Evolutionary conservation across 2,329 filamentous ascomycete genomes (phyloP), one percentile per base, ranked within the genome.

Genomic region (Pseudocercospora macadamiae): DNA sequence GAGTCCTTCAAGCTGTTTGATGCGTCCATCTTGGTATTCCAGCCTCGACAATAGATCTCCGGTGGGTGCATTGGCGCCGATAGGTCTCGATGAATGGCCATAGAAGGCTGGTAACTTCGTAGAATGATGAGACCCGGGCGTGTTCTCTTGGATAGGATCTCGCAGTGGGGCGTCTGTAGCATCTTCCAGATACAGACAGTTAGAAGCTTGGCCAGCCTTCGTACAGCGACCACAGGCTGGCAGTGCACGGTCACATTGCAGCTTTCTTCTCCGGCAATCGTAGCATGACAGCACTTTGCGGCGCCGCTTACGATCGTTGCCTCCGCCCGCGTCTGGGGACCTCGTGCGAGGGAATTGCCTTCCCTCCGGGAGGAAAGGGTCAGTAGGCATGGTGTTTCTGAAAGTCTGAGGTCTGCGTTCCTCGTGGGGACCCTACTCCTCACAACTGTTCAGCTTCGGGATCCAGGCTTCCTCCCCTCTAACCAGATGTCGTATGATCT

Each of bases 281-380:
- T 75, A 78, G 61, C 77, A 80, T 2, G 77, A 80, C 7, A 80
- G 66, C 14, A 79, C 77, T 65, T 79, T 80, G 16, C 78, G 71
- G 57, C 78, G 75, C 61, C 77, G 76, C 59, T 78, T 79, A 3
- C 71, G 66, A n/a, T 76, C 75, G 42, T 58, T 66, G 44, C 65
- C 66, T 19, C 49, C 57, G 37, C 44, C 49, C 12, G 37, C 61
- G 23, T 65, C 63, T 44, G 63, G 63, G 34, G 63, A 65, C 39
- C 59, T 57, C 32, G 55, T 54, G 14, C 61, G 57, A 44, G 62
- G 62, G 23, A 64, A 64, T 26, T 62, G 55, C 30, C 62, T 59
- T 16, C 61, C 61, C 19, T 65, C 61, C 19, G 63, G 63, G 14
- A 65, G 54, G 19, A 65, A 62, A 3, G 63, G 63, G 51, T 65